Percentiles rank a stretch among this genome's conserved stretches.
Evolutionary conservation across 164 flowering plant genomes (phyloP).

Genomic region (Pachysandra terminalis): DNA sequence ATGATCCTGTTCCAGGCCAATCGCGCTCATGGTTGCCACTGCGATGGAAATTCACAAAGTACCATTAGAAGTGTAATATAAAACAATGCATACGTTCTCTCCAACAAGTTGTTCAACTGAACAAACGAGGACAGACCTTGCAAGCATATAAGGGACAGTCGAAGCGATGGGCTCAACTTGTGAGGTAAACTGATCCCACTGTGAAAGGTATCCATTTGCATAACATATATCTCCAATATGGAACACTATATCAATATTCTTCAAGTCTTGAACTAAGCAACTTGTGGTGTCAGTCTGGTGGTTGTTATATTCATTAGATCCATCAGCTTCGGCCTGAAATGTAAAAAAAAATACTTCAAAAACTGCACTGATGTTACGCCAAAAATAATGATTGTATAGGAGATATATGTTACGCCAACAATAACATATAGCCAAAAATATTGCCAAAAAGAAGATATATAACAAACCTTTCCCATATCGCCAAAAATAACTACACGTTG

Average conservation of each 20-base stretch:
- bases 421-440: neutral
- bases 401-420: neutral
- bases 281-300: constrained; percentile 39
- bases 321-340: constrained; percentile 36
- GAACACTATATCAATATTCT: constrained; percentile 37
- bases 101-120: neutral
- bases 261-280: constrained; percentile 31
- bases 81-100: neutral
- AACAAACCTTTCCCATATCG: constrained; percentile 60
- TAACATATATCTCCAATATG: constrained; percentile 46
- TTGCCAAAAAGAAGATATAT: neutral
- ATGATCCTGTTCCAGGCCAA: constrained; percentile 46
- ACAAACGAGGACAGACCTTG: constrained; percentile 25
- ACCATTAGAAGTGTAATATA: neutral
- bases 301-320: constrained; percentile 35
- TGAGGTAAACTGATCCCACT: constrained; percentile 51
- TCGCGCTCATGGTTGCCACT: constrained; percentile 53
- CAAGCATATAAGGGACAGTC: constrained; percentile 41
- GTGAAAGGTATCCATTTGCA: constrained; percentile 49
- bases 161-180: constrained; percentile 50
- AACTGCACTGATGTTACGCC: neutral
- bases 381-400: too few relatives aligned
- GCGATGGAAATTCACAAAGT: constrained; percentile 5
- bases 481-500: constrained; percentile 49
- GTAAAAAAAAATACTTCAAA: neutral